Evolutionary conservation across 495 filamentous ascomycete genomes (phyloP), one percentile per base, ranked within the genome.

Genomic region (Penicillium steckii): DNA sequence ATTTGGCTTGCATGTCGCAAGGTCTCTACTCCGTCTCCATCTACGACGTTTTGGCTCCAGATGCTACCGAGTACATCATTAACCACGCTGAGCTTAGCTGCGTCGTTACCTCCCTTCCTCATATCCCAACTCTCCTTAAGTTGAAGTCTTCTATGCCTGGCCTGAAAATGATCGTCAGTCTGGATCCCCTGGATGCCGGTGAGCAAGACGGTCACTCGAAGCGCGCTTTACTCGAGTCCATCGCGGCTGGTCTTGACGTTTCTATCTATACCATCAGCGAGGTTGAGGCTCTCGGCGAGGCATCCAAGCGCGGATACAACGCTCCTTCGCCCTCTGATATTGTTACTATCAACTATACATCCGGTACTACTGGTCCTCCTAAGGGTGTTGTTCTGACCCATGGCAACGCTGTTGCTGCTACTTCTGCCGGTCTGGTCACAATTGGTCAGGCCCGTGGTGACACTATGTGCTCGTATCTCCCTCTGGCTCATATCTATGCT

Each of bases 291-390:
- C 56, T 96, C 10, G 94, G 95, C 15, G 82, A 76, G 32, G 69
- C 80, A 18, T 81, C 83, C 5, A 85, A 85, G 24, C 79, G 82
- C 26, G 80, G 85, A 37, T 85, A 84, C 44, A 74, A 75, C 37
- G 81, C 87, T 25, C 93, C 94, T 8, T 71, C 70, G 25, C 82
- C 88, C 1, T 80, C 86, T 2, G 91, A 97, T 62, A 79, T 88
- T 60, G 78, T 95, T 49, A 97, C 94, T 26, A 91, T 98, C 72
- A 98, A 97, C 74, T 98, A 98, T 73, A 98, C 94, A 8, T 95
- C 90, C 10, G 94, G 94, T 15, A 98, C 94, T 8, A 98, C 94
- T 0, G 95, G 94, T 6, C 81, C 88, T 55, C 94, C 94, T 4
- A 98, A 98, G 74, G 94, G 94, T 50, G 94, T 97, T 5, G 76